Base-by-base conservation (phyloP, 1,284 basidiomycete genomes). In the Sporisorium reilianum region DNA sequence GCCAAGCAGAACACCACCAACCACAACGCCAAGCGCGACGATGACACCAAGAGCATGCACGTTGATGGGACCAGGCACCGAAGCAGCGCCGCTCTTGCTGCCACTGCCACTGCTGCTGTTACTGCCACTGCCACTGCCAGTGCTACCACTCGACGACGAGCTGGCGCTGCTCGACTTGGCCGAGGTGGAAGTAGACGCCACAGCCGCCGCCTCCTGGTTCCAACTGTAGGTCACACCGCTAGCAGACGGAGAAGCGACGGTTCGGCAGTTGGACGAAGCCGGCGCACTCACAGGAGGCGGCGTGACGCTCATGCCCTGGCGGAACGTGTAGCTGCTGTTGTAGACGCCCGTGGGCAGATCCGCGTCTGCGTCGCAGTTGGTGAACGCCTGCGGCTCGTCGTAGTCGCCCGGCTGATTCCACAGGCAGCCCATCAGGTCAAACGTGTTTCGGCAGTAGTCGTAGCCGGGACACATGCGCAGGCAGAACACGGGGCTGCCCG, bases 171-270 rank as follows among this genome's bases (percentile, higher is more conserved):
- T 22, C 8, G 57, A 36, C 23, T 51, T 48, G 50, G 59, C 18
- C 30, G 59, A 32, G 7, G 50, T 16, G 26, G 67, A 38, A 6
- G 60, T 8, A 8, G 58, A 23, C 8, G 64, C 32, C 9, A 64
- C 54, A 20, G 66, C 66, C 1, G 67, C 57, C 14, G 67, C 58
- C 40, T 45, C 45, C 57, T 79, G 72, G 46, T 68, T 75, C 80
- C 80, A 82, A 6, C 57, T 60, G 58, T 81, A 82, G 2, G 79
- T 81, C n/a, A 80, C 80, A 46, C 79, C 80, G 26, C 64, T 75
- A 1, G 76, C 55, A 14, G 72, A 57, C 1, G 78, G 78, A 5
- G 78, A 72, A 25, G 77, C 53, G n/a, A 66, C 55, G 14, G 69
- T 72, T 14, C 28, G 23, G 49, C 81, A 81, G 34, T 72, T 59